Evolutionary conservation across 306 rosid species (phyloP), one percentile per base, ranked within the genome.

Genomic region (Styphnolobium japonicum): DNA sequence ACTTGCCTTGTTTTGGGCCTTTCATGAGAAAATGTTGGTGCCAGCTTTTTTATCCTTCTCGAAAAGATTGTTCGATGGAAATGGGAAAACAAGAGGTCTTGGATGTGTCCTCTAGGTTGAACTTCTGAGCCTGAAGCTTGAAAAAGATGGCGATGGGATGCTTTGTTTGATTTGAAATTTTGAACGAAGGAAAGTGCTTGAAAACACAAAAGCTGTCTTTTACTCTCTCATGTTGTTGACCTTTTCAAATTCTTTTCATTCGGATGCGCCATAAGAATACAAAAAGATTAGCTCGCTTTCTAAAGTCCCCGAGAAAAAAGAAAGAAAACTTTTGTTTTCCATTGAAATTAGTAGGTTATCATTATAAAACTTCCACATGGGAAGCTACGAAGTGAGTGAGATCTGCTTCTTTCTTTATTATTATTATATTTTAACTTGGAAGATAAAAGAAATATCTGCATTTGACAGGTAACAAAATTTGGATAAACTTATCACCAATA

Each of bases 141-240:
- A 85, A 80, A 71, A 56, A 78, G 86, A 83, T 64, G 77, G 63
- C 4, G 77, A 85, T 62, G 84, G 57, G 78, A 23, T 48, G 52
- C 40, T 69, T 51, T 75, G 72, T 56, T 64, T 75, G 72, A 43
- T 64, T 73, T 64, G 37, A 79, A n/a, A n/a, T n/a, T 79, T 75
- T 72, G 81, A 81, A 77, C 62, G 77, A 72, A 43, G 60, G 82
- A 52, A 12, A 4, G 46, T 37, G 85, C 53, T 67, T 57, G 82
- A 86, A 81, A 89, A 80, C 84, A 53, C 34, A 75, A 86, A 88
- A 86, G 84, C 75, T 81, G 80, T 80, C 72, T 52, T 27, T 55
- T 12, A 7, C 29, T 16, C 80, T 84, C 70, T 23, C 8, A 67
- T 76, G 68, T 52, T 60, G 80, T 86, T 62, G 58, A 79, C 76